Evolutionary conservation across 2,329 filamentous ascomycete species (phyloP).

Genomic region (Cryphonectria japonica): DNA sequence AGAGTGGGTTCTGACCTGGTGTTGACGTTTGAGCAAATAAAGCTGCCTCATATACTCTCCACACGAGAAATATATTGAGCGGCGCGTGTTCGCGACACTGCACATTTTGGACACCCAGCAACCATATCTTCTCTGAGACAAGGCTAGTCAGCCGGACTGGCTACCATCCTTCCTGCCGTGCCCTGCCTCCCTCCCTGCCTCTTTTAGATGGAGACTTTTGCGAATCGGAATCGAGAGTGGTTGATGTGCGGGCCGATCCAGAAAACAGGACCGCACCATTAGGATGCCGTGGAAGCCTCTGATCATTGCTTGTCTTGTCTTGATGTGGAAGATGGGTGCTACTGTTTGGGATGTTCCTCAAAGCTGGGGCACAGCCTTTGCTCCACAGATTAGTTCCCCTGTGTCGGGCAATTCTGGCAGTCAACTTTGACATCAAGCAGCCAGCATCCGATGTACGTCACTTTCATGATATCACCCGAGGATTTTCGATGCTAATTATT

Average conservation of each 20-base stretch:
- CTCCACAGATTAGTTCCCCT: slow-evolving; percentile 2
- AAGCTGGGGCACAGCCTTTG: not conserved
- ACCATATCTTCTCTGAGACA: not conserved
- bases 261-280: slow-evolving; percentile 4
- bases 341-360: slow-evolving; percentile 8
- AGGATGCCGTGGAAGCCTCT: slow-evolving; percentile 6
- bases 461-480: slow-evolving; percentile 1
- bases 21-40: not conserved
- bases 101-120: not conserved
- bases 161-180: not conserved
- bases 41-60: not conserved
- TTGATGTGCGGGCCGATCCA: slow-evolving; percentile 8
- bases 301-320: slow-evolving; percentile 23
- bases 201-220: not conserved
- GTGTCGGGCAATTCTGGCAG: not conserved
- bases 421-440: not conserved
- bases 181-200: not conserved
- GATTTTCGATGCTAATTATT: not conserved
- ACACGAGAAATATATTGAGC: not conserved
- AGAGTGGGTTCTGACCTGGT: slow-evolving; percentile 10
- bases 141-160: not conserved
- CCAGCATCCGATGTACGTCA: slow-evolving; percentile 14
- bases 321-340: slow-evolving; percentile 10
- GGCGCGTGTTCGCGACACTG: not conserved
- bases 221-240: not conserved